A percentile compares a stretch with the other conserved stretches of the same genome.
phyloP scores from a whole-genome alignment of 805 yeast species.

The Nakazawaea populi region DNA sequence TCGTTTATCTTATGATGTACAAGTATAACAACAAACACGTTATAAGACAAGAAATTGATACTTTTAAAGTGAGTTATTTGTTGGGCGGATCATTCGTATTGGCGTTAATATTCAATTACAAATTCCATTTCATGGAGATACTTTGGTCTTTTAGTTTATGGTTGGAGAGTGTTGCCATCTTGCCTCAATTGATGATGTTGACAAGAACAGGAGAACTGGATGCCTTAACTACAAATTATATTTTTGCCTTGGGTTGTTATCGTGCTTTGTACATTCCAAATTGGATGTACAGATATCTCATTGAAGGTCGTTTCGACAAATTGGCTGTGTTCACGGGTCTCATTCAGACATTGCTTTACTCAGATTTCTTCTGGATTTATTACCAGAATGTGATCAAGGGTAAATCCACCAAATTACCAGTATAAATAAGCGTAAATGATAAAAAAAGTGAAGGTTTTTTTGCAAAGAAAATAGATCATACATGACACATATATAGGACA shows the following conservation, averaged over 20 bases:
- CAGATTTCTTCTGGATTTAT: conserved; percentile 93
- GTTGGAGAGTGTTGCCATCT: conserved; percentile 87
- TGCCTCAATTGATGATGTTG: conserved; percentile 88
- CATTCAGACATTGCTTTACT: conserved; percentile 80
- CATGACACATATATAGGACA: background rate
- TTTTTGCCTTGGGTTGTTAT: conserved; percentile 88
- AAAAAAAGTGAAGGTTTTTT: no score
- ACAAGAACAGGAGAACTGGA: conserved; percentile 88
- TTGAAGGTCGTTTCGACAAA: conserved; percentile 60
- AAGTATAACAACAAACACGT: conserved; percentile 43
- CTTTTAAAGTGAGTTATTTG: conserved; percentile 70
- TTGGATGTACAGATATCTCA: conserved; percentile 83
- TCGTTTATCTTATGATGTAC: conserved; percentile 61
- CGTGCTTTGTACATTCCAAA: conserved; percentile 88
- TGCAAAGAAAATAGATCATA: no score
- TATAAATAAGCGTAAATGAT: conserved; percentile 13
- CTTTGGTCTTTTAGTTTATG: conserved; percentile 88
- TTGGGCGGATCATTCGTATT: conserved; percentile 52
- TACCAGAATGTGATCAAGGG: conserved; percentile 79
- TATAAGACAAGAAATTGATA: conserved; percentile 56
- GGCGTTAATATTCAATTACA: conserved; percentile 59
- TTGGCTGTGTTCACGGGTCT: conserved; percentile 76
- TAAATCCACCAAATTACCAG: conserved; percentile 68
- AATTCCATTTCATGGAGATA: conserved; percentile 56
- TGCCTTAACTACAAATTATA: conserved; percentile 83